These are phyloP conservation scores for Adansonia gregorii DNA, from an alignment of 441 rosid genomes.

Conservation along the genomic window DNA sequence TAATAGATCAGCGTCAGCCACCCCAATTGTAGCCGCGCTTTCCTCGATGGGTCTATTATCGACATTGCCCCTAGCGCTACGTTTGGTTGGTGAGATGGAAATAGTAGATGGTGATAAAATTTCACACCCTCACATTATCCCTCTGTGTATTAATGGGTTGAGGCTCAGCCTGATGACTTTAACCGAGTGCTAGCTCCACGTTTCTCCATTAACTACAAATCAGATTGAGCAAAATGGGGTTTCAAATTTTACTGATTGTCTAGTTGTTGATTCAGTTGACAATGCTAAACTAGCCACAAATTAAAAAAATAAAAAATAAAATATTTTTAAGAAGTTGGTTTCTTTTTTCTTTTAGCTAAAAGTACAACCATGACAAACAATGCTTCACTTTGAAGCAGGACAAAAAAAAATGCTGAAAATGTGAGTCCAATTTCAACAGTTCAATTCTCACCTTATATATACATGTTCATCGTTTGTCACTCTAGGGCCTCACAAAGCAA, in stretches of 20 bases:
- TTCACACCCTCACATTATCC: neutral
- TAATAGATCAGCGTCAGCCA: neutral
- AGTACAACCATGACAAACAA: neutral
- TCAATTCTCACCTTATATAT: constrained; percentile 33
- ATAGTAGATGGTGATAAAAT: neutral
- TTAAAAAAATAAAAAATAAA: neutral
- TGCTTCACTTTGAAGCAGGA: constrained; percentile 38
- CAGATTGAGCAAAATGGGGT: neutral
- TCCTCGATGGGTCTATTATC: neutral
- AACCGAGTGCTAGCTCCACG: constrained; percentile 5
- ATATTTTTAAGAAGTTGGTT: neutral
- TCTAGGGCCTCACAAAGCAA: constrained; percentile 19
- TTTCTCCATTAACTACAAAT: constrained; percentile 17
- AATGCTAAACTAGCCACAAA: neutral
- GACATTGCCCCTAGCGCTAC: neutral
- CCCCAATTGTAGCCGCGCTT: neutral
- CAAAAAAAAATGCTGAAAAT: constrained; percentile 5
- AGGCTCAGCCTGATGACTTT: neutral
- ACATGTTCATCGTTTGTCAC: constrained; percentile 17
- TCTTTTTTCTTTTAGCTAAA: neutral
- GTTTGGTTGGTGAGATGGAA: neutral
- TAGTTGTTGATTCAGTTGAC: neutral
- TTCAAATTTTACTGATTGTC: neutral
- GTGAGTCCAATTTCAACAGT: constrained; percentile 14
- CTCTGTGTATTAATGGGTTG: neutral